Evolutionary conservation across 805 yeast genomes (phyloP), one percentile per base, ranked within the genome.

Genomic region (Ogataea neopini): DNA sequence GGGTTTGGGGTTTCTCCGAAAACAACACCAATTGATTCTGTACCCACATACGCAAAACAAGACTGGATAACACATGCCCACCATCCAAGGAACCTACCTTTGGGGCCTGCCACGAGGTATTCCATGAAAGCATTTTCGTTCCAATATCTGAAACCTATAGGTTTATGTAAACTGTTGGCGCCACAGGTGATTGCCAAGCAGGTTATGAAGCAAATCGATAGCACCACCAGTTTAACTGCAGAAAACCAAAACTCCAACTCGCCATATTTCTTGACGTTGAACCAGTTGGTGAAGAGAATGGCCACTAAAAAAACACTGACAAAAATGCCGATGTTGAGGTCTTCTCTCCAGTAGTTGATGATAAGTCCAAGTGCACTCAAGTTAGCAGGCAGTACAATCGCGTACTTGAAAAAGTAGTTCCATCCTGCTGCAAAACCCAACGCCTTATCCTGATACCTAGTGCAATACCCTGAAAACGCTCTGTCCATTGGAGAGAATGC

Each of bases 231-330:
- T 62, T 83, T 83, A 47, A 77, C 68, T 17, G 70, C 40, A 44
- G 83, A 77, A 56, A 83, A 75, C 37, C 78, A 59, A 54, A 77
- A 81, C 64, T 83, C 88, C 28, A 82, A 81, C 65, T 83, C 88
- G 64, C 87, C 88, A 58, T 81, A 83, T 49, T 86, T 86, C 56
- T 69, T 72, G 30, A 81, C 83, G 56, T 88, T 87, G 45, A 80
- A 76, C 46, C 82, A 64, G 62, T 83, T 82, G 50, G 82, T 76
- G 33, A 64, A 49, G 26, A 79, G 61, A 50, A 83, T 74, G 25
- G 79, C 57, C 3, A 69, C 71, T 57, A 73, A 83, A 56, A 83
- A 81, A 30, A 81, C 73, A 1, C 76, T 73, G 29, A 80, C 81
- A 64, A 75, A 83, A 6, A 79, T 80, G 40, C 79, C 85, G 2